Evolutionary conservation across 495 filamentous ascomycete species (phyloP).

Genomic region (Penicillium silybi): DNA sequence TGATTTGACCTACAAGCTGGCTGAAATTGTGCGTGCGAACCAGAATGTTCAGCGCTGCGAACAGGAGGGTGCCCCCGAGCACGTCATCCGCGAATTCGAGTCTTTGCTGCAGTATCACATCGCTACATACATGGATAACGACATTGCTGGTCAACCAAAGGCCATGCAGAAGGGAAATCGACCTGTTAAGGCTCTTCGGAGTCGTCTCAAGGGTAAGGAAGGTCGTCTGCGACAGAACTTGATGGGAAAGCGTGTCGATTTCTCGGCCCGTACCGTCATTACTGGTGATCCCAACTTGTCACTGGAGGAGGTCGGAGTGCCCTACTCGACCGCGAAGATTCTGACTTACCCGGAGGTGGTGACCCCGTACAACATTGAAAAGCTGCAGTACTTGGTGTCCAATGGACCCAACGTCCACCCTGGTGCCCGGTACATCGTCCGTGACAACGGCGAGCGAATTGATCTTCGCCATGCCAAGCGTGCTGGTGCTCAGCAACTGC

Average conservation of each 20-base stretch:
- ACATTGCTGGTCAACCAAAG: slow-evolving; percentile 93
- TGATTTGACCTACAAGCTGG: slow-evolving; percentile 97
- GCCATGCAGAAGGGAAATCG: slow-evolving; percentile 95
- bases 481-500: slow-evolving; percentile 72
- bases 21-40: slow-evolving; percentile 97
- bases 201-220: slow-evolving; percentile 96
- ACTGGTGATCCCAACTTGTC: slow-evolving; percentile 96
- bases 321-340: slow-evolving; percentile 79
- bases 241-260: slow-evolving; percentile 99
- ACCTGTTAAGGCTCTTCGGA: slow-evolving; percentile 93
- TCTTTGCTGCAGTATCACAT: slow-evolving; percentile 95
- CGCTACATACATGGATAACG: slow-evolving; percentile 99
- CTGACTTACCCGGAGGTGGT: slow-evolving; percentile 97
- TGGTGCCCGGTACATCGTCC: slow-evolving; percentile 91
- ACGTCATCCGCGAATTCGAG: slow-evolving; percentile 87
- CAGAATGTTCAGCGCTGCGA: slow-evolving; percentile 86
- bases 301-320: slow-evolving; percentile 94
- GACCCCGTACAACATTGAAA: slow-evolving; percentile 95
- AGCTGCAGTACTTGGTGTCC: slow-evolving; percentile 79
- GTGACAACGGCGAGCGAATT: slow-evolving; percentile 85
- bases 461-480: slow-evolving; percentile 89
- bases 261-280: slow-evolving; percentile 98
- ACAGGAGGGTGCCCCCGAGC: slow-evolving; percentile 81
- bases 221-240: slow-evolving; percentile 94
- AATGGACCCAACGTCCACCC: slow-evolving; percentile 94